Base-by-base conservation (phyloP, 2,329 filamentous ascomycete genomes). In the Ophiostoma ips region DNA sequence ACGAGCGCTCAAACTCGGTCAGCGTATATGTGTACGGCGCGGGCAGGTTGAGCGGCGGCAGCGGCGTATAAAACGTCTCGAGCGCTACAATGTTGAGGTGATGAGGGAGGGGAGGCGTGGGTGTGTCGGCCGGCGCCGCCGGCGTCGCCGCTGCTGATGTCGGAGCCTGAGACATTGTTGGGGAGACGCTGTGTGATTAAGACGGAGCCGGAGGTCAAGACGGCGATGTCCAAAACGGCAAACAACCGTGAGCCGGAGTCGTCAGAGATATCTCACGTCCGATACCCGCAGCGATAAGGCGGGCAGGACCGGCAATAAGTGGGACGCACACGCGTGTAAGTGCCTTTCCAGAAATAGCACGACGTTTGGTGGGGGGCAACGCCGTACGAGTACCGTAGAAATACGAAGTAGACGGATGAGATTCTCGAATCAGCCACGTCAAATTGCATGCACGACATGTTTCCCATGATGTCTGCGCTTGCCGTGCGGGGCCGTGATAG, bases 81-180 rank as follows among this genome's bases (percentile, higher is more conserved):
- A 66, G 57, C 7, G 62, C 63, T n/a, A 64, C 64, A 34, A 66
- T 59, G 40, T 58, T 53, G 54, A 59, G 59, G 46, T 66, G 62
- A 16, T 52, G 49, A 5, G 49, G 54, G 43, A 53, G 46, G 6
- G 53, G 46, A 8, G 52, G 51, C 8, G 34, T 52, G 35, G 18
- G 19, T n/a, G n/a, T 28, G 33, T 5, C n/a, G 7, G 11, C 31
- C 41, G n/a, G 15, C 21, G 21, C n/a, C n/a, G n/a, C n/a, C n/a
- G 40, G 40, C 24, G 21, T 30, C 24, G 15, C 24, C 8, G 40
- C 24, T 7, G 40, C 40, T 16, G 40, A 7, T 16, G 40, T 15
- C 30, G 40, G 28, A 16, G 40, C 9, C 15, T 43, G 24, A 43
- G 40, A 43, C 40, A 43, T 43, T 30, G 38, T 4, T 30, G 38